Conservation (phyloP, 2,329 filamentous ascomycete species). For the Lasiodiplodia citricola region DNA sequence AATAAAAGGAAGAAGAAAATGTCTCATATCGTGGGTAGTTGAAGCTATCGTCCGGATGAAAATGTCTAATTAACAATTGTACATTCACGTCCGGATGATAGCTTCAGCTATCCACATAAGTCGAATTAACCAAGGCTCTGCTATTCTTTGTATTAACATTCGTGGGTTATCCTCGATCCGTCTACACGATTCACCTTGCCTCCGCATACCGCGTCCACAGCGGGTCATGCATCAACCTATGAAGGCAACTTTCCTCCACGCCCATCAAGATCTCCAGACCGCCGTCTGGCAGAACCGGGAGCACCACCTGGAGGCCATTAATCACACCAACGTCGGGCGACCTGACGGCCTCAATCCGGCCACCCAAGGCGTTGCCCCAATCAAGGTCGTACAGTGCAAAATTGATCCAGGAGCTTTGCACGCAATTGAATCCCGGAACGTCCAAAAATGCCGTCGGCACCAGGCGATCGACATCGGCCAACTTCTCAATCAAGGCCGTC, state of each 20-base stretch:
- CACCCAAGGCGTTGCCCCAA: slow-evolving; percentile 2
- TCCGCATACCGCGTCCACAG: slow-evolving; percentile 10
- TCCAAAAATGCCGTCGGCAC: slow-evolving; percentile 5
- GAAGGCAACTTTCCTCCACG: background rate
- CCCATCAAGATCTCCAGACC: slow-evolving; percentile 15
- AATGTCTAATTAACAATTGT: too few relatives aligned
- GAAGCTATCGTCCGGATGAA: too few relatives aligned
- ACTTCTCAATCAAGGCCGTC: background rate
- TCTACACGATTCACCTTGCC: background rate
- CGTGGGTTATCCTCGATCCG: too few relatives aligned
- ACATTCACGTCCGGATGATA: too few relatives aligned
- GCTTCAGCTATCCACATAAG: too few relatives aligned
- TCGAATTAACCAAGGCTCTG: too few relatives aligned
- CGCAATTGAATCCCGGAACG: background rate
- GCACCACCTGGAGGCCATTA: slow-evolving; percentile 1
- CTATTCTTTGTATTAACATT: too few relatives aligned
- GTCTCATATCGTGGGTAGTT: too few relatives aligned
- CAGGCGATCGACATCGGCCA: slow-evolving; percentile 4
- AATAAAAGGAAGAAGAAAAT: too few relatives aligned
- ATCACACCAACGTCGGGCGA: slow-evolving; percentile 4
- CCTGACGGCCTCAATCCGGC: background rate
- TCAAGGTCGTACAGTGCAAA: slow-evolving; percentile 11
- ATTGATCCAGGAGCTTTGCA: slow-evolving; percentile 9
- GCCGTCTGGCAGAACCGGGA: background rate
- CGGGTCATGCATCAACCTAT: slow-evolving; percentile 1